phyloP scores from a whole-genome alignment of 768 basidiomycete species.

The Hericium alpestre region DNA sequence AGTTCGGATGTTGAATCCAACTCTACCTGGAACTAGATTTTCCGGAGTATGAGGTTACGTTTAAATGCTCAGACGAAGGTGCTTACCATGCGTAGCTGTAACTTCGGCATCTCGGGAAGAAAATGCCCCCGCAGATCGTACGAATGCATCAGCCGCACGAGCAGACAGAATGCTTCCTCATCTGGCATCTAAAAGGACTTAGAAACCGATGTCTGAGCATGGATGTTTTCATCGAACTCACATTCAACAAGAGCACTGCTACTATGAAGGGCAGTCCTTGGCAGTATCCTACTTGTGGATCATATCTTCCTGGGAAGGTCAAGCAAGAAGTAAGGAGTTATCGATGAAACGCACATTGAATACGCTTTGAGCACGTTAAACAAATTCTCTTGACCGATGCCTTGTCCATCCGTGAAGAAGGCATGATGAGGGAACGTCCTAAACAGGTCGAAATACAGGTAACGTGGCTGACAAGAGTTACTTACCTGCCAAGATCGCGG shows the following conservation, averaged over 20 bases:
- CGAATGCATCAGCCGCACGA: constrained; percentile 91
- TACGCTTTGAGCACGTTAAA: constrained; percentile 99
- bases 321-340: constrained; percentile 1
- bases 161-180: constrained; percentile 93
- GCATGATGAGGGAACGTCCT: constrained; percentile 96
- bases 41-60: not conserved
- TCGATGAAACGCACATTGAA: constrained; percentile 50
- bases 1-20: not conserved
- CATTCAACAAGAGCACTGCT: constrained; percentile 85
- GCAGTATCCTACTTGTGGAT: constrained; percentile 92
- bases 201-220: not conserved
- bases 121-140: constrained; percentile 96
- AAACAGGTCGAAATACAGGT: constrained; percentile 3
- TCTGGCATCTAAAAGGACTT: constrained; percentile 78
- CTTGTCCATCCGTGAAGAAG: constrained; percentile 90
- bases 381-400: constrained; percentile 92
- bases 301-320: constrained; percentile 43
- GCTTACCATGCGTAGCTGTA: constrained; percentile 81
- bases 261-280: constrained; percentile 96
- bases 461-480: not conserved
- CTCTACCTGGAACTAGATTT: constrained; percentile 46
- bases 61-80: not conserved
- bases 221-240: constrained; percentile 21
- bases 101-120: constrained; percentile 97
- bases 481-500: constrained; percentile 78